Conservation (phyloP, 768 basidiomycete genomes). For the Lentinula boryana region DNA sequence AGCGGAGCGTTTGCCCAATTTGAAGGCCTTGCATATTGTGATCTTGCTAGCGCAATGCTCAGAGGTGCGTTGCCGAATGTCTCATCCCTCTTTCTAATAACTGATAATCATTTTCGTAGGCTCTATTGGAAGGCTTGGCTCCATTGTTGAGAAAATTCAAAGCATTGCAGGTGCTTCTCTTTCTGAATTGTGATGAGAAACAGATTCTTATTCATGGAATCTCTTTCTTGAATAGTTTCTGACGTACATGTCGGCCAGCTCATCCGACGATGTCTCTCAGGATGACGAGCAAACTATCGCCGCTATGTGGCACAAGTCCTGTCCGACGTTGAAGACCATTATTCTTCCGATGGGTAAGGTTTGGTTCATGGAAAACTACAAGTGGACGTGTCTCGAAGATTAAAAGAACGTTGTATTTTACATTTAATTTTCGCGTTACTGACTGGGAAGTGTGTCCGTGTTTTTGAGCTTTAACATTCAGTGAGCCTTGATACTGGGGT, state of each 20-base stretch:
- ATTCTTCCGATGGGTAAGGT: conserved; percentile 58
- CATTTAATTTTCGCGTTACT: too few relatives aligned
- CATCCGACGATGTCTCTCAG: conserved; percentile 13
- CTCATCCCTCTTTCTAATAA: conserved; percentile 3
- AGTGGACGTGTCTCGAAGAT: conserved; percentile 5
- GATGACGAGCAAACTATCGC: conserved; percentile 47
- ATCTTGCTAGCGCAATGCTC: conserved; percentile 44
- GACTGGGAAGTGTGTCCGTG: too few relatives aligned
- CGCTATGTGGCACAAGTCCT: conserved; percentile 47
- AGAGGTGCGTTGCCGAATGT: conserved; percentile 27
- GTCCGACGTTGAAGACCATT: conserved; percentile 57
- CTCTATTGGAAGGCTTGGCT: conserved; percentile 34
- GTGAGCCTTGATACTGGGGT: too few relatives aligned
- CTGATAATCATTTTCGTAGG: conserved; percentile 20
- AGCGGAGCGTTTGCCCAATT: conserved; percentile 34
- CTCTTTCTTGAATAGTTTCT: conserved; percentile 33
- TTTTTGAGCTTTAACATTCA: too few relatives aligned
- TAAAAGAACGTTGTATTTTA: neutral
- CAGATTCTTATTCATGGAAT: neutral
- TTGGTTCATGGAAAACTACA: conserved; percentile 36
- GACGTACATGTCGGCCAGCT: conserved; percentile 51
- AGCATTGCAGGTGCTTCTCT: conserved; percentile 23
- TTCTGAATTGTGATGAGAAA: neutral
- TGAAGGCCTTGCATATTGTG: conserved; percentile 61
- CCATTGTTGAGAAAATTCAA: conserved; percentile 36